Evolutionary conservation across 2,329 filamentous ascomycete species (phyloP).

Genomic region (Clarireedia hainanense): DNA sequence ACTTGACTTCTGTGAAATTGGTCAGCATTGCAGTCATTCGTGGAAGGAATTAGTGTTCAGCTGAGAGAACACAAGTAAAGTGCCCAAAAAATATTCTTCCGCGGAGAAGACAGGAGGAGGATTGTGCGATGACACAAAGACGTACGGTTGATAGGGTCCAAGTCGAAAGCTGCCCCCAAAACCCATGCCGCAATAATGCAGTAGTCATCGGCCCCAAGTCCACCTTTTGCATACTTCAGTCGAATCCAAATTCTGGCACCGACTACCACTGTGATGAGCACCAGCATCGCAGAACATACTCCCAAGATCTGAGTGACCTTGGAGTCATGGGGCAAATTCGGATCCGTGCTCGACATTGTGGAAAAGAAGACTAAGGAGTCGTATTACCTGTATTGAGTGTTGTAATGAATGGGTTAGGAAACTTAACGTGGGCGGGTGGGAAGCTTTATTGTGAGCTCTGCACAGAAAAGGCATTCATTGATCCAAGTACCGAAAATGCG

Average conservation of each 20-base stretch:
- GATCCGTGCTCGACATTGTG: neutral
- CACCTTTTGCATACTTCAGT: constrained; percentile 1
- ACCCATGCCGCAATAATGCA: constrained; percentile 5
- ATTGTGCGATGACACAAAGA: neutral
- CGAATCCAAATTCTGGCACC: neutral
- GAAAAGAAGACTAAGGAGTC: neutral
- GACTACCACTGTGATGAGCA: constrained; percentile 1
- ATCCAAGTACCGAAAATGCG: neutral
- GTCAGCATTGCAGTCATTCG: neutral
- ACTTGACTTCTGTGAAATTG: neutral
- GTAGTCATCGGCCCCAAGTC: constrained; percentile 4
- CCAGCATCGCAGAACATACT: constrained; percentile 6
- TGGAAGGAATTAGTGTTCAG: neutral
- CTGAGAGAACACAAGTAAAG: neutral
- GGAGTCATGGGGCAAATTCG: constrained; percentile 2
- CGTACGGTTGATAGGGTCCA: constrained; percentile 4
- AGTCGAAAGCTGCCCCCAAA: neutral
- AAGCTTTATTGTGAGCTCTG: neutral
- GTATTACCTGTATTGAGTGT: neutral
- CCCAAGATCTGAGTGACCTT: neutral
- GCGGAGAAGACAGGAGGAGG: neutral
- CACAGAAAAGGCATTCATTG: neutral
- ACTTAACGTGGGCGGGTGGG: neutral
- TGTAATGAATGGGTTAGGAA: neutral
- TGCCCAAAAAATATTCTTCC: neutral